phyloP scores from a whole-genome alignment of 78 protist genomes.

The Speleostelium caveatum region DNA sequence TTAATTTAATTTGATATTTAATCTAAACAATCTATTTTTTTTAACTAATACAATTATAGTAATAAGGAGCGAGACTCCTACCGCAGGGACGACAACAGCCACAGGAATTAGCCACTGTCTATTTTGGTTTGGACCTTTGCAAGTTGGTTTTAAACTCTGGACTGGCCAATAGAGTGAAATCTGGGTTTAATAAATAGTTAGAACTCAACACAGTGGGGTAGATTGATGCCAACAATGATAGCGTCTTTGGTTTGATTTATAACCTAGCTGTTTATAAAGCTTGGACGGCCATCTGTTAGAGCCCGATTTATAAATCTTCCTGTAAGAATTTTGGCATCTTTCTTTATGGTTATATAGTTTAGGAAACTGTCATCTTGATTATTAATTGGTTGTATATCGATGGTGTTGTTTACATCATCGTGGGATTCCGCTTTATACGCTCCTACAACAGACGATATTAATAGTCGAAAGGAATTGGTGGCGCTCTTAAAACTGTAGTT shows the following conservation, averaged over 20 bases:
- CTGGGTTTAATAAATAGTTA: slow-evolving; percentile 33
- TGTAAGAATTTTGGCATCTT: neutral
- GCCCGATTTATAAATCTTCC: neutral
- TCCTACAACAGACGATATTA: neutral
- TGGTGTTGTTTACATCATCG: neutral
- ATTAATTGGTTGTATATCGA: neutral
- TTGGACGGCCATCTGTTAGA: neutral
- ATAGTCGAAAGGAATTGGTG: neutral
- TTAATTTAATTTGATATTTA: no score
- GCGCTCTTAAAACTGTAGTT: neutral
- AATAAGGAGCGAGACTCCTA: no score
- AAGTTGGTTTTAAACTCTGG: neutral
- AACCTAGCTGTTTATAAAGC: neutral
- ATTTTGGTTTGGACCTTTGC: neutral
- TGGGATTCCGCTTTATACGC: neutral
- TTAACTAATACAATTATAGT: no score
- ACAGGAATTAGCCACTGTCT: slow-evolving; percentile 11
- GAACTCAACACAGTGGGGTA: slow-evolving; percentile 15
- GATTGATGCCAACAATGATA: slow-evolving; percentile 14
- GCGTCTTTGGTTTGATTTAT: neutral
- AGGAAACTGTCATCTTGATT: neutral
- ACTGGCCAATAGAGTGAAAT: neutral
- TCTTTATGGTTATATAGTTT: neutral
- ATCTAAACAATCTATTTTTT: no score
- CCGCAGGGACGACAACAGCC: neutral